Evolutionary conservation across 305 asterid genomes (phyloP), one percentile per base, ranked within the genome.

Genomic region (Fraxinus paxiana): DNA sequence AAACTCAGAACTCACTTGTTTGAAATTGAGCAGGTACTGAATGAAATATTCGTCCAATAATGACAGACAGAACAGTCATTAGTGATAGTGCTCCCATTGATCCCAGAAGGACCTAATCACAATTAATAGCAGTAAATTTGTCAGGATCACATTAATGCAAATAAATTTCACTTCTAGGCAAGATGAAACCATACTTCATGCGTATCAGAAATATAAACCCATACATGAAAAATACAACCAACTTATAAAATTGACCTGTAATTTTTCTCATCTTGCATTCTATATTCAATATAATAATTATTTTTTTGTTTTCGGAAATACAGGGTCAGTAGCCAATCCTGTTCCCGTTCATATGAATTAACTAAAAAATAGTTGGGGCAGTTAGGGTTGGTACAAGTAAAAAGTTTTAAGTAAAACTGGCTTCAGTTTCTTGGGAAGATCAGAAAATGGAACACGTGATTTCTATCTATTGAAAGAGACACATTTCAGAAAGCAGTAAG

Each of bases 1-100:
- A 65, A 28, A 65, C 34, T 24, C 34, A 65, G 37, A 65, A 87
- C 98, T 90, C 88, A 95, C 99, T 95, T 81, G 99, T 95, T 88
- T 93, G 97, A 88, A 95, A 95, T 80, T 92, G 99, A 86, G 98
- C 92, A 35, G 99, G 99, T 54, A 95, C 98, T 0, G 96, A 92
- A 82, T 95, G 94, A 85, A 95, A 95, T 88, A 94, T 87, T 46
- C 91, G 87, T 72, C 99, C 99, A 59, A 95, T 92, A 83, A 93
- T 46, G 82, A 95, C 98, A 12, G 99, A 95, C n/a, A 95, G 87
- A 83, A 94, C 80, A 3, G 97, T 87, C 98, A 95, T 95, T 37
- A 95, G 96, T 18, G 99, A 92, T 30, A 95, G 89, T 63, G 99
- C 99, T 67, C 93, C 99, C 94, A 95, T 92, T 38, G 99, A 95